These are phyloP conservation scores for Fusarium keratoplasticum DNA, from an alignment of 2,329 filamentous ascomycete species.

Conservation along the genomic window DNA sequence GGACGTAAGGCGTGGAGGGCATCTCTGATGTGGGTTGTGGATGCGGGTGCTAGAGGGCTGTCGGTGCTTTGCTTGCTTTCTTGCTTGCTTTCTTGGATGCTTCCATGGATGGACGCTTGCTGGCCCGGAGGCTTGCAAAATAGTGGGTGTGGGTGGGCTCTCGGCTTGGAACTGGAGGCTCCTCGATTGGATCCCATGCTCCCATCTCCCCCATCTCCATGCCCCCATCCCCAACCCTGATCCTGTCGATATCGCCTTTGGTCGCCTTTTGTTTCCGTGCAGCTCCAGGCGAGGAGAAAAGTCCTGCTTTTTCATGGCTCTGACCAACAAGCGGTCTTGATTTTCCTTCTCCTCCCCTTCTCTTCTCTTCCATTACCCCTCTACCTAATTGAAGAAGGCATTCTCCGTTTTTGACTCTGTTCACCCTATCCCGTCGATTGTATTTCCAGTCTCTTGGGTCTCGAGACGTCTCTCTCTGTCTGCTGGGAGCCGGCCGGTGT, in stretches of 20 bases:
- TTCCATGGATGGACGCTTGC: not conserved
- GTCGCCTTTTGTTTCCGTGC: slow-evolving; percentile 23
- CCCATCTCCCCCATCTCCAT: slow-evolving; percentile 29
- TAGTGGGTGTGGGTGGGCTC: slow-evolving; percentile 34
- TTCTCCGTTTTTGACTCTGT: not conserved
- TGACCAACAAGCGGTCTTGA: slow-evolving; percentile 11
- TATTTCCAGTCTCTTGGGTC: slow-evolving; percentile 17
- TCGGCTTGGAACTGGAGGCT: slow-evolving; percentile 14
- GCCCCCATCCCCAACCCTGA: slow-evolving; percentile 35
- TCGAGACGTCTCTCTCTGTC: slow-evolving; percentile 15
- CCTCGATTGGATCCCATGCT: slow-evolving; percentile 25
- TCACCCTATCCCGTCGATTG: slow-evolving; percentile 4
- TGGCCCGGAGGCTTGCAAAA: not conserved
- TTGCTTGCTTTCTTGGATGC: not conserved
- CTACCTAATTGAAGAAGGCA: not conserved
- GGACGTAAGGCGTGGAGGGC: slow-evolving; percentile 9
- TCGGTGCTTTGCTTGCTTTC: not conserved
- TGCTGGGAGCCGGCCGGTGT: not conserved
- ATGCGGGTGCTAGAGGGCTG: slow-evolving; percentile 20
- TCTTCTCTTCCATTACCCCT: not conserved
- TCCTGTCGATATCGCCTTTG: slow-evolving; percentile 19
- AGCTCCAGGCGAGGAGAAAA: slow-evolving; percentile 23
- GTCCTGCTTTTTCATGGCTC: not conserved
- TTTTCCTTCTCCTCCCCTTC: not conserved
- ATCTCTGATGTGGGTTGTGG: slow-evolving; percentile 13